These are phyloP conservation scores for Pichia membranifaciens DNA, from an alignment of 805 yeast genomes.

Conservation along the genomic window DNA sequence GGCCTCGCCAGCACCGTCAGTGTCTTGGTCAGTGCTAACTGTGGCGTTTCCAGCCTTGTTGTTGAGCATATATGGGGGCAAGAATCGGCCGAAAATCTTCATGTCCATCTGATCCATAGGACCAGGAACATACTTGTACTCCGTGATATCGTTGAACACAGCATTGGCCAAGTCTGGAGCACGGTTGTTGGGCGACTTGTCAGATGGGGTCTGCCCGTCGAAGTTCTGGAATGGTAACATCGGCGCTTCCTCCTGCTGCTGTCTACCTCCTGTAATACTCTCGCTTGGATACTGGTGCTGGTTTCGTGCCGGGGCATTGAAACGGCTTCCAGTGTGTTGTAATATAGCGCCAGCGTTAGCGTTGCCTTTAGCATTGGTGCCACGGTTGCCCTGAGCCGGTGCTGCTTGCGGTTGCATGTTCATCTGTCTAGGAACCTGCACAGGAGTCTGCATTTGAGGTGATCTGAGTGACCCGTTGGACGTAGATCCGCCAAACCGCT, in stretches of 20 bases:
- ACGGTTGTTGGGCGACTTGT: not conserved
- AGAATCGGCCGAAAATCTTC: constrained; percentile 74
- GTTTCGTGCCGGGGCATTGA: no score
- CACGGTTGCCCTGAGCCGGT: no score
- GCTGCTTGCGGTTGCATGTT: no score
- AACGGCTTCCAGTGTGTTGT: no score
- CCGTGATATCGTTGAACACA: constrained; percentile 9
- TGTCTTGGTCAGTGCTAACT: not conserved
- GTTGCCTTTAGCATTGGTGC: no score
- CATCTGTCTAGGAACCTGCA: no score
- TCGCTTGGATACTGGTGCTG: no score
- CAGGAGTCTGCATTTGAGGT: no score
- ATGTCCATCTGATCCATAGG: constrained; percentile 81
- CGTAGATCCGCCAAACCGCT: not conserved
- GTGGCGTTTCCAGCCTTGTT: constrained; percentile 1
- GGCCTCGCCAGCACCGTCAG: not conserved
- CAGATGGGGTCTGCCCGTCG: not conserved
- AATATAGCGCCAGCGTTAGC: no score
- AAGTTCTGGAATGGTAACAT: not conserved
- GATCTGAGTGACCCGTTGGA: no score
- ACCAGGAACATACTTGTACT: constrained; percentile 59
- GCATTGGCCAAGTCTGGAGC: not conserved
- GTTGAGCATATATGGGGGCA: constrained; percentile 77
- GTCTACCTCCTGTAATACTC: no score
- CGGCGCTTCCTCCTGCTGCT: not conserved